phyloP scores from a whole-genome alignment of 805 yeast genomes.

The Schwanniomyces sp. region DNA sequence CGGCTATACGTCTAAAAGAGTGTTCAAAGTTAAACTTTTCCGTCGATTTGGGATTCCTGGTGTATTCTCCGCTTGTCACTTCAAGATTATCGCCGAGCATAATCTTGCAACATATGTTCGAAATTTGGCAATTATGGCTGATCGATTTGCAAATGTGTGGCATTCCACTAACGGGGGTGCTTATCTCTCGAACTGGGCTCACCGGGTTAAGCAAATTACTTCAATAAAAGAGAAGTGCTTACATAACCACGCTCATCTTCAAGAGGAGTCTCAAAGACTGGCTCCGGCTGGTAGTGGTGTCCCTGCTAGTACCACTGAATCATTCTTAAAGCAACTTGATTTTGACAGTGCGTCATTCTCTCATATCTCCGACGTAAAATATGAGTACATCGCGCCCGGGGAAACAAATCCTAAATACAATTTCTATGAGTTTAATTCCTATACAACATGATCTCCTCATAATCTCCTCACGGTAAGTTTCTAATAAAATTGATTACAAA shows the following conservation, averaged over 20 bases:
- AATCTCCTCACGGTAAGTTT: no score
- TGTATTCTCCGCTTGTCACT: conserved; percentile 71
- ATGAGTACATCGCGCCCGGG: conserved; percentile 17
- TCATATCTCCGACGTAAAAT: conserved; percentile 9
- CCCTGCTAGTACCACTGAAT: conserved; percentile 22
- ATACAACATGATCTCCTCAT: conserved; percentile 13
- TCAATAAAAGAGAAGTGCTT: conserved; percentile 27
- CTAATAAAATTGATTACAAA: no score
- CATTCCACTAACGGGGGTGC: conserved; percentile 42
- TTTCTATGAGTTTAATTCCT: conserved; percentile 31
- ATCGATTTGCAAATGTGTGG: conserved; percentile 77
- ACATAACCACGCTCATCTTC: conserved; percentile 23
- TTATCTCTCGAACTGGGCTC: conserved; percentile 65
- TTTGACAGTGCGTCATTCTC: conserved; percentile 1
- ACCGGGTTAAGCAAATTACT: conserved; percentile 57
- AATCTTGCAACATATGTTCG: conserved; percentile 65
- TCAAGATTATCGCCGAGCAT: conserved; percentile 63
- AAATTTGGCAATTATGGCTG: conserved; percentile 62
- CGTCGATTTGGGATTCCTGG: conserved; percentile 74
- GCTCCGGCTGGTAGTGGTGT: conserved; percentile 1
- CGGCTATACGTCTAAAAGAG: conserved; percentile 15
- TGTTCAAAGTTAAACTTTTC: conserved; percentile 62
- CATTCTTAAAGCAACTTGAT: conserved; percentile 32
- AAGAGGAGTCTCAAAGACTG: conserved; percentile 21
- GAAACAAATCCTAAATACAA: conserved; percentile 21